Base-by-base conservation (phyloP, 2,329 filamentous ascomycete genomes). In the Fonsecaea pugnacius region DNA sequence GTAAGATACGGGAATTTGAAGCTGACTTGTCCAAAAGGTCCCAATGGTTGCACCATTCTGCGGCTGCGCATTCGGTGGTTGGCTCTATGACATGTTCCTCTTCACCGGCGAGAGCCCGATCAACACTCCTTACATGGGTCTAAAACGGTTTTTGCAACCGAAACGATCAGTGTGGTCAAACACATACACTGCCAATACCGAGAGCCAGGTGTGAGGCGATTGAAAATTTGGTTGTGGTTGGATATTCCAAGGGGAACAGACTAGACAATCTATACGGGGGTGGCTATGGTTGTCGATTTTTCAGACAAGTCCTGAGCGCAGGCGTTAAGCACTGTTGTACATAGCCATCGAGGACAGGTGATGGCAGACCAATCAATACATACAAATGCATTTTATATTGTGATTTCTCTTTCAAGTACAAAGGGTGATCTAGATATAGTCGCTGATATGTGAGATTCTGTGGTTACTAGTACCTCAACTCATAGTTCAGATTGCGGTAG, bases 41-140 rank as follows among this genome's bases (percentile, higher is more conserved):
- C 89, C 89, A 0, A 89, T 92, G 80, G 85, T 92, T 3, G 83
- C 87, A 1, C 89, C 89, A 0, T 91, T 91, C 72, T 74, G 84
- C 9, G 89, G 89, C 4, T 85, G 82, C 70, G 75, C 81, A 0
- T 85, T 89, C 68, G 88, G 89, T 2, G 88, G 85, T 1, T 86
- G 87, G 73, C 69, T 90, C 27, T 90, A 91, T 72, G 88, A 91
- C 73, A 72, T 85, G 1, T 85, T 90, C 73, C 78, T 92, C 43
- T 92, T 87, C 73, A 89, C 87, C 0, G 89, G 89, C 3, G 75
- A 71, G 7, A 89, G 84, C 69, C 88, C 89, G 0, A 80, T 91
- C 69, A 91, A 91, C 75, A 87, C 82, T 0, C 87, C 87, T 0
- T 87, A 81, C 76, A 74, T 90, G 71, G 88, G 89, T 0, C 72